Percentiles rank a stretch among this genome's conserved stretches.
Evolutionary conservation across 2,329 filamentous ascomycete genomes (phyloP).

Genomic region (Cordyceps militaris): DNA sequence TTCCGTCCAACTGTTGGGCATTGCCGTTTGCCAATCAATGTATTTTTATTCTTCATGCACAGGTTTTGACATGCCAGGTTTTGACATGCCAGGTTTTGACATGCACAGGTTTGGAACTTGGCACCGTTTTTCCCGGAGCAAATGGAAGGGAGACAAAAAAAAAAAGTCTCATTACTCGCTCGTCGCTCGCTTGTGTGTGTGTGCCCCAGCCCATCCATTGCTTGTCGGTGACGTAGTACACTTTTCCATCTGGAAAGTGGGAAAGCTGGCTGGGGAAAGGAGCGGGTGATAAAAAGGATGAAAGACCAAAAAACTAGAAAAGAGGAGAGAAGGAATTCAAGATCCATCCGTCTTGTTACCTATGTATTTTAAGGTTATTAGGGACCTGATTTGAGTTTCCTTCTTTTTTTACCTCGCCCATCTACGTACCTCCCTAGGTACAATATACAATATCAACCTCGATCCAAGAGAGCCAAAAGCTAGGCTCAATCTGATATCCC

Average conservation of each 20-base stretch:
- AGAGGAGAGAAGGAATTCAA: not conserved
- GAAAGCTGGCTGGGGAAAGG: not conserved
- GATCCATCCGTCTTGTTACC: not conserved
- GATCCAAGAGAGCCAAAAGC: too few species aligned
- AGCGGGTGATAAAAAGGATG: not conserved
- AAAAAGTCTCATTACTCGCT: not conserved
- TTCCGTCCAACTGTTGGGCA: not conserved
- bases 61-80: too few species aligned
- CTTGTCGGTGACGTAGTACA: constrained; percentile 4
- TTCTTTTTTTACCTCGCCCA: not conserved
- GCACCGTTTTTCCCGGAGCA: too few species aligned
- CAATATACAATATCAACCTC: too few species aligned
- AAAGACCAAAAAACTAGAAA: not conserved
- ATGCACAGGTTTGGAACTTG: too few species aligned
- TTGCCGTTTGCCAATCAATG: too few species aligned
- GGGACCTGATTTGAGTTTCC: not conserved
- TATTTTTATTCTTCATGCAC: too few species aligned
- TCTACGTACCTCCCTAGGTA: too few species aligned
- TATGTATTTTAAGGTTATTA: not conserved
- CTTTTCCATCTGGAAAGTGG: not conserved
- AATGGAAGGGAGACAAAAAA: not conserved
- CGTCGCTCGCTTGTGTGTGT: not conserved
- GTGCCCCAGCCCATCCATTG: not conserved
- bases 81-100: too few species aligned
- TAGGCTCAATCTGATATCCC: too few species aligned